These are phyloP conservation scores for Lodderomyces pseudojiufengensis DNA, from an alignment of 1,139 yeast genomes.

Conservation along the genomic window DNA sequence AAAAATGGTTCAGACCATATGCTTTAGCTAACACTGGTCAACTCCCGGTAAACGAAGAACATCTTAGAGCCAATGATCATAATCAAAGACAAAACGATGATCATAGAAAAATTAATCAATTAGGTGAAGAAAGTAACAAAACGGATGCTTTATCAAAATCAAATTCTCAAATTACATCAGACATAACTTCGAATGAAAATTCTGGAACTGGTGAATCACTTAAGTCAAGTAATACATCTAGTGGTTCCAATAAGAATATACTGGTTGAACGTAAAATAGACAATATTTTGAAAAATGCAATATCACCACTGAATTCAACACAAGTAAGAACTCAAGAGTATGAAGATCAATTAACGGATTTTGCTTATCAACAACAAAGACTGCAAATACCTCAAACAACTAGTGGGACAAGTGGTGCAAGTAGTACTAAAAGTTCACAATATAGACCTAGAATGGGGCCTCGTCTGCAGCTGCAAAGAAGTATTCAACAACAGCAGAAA, in stretches of 20 bases:
- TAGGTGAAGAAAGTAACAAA: too few species aligned
- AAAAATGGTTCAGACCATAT: slow-evolving; percentile 11
- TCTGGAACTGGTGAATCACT: too few species aligned
- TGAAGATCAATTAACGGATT: slow-evolving; percentile 4
- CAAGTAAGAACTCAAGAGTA: slow-evolving; percentile 6
- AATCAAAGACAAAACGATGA: too few species aligned
- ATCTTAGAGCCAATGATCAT: too few species aligned
- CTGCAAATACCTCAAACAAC: not conserved
- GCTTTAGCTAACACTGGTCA: not conserved
- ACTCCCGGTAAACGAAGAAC: too few species aligned
- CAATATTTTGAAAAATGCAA: slow-evolving; percentile 6
- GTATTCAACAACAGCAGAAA: not conserved
- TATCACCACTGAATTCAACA: slow-evolving; percentile 7
- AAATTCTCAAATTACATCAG: too few species aligned
- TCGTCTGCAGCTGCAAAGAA: not conserved
- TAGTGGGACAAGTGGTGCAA: not conserved
- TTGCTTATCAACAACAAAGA: slow-evolving; percentile 1
- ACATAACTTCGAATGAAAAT: too few species aligned
- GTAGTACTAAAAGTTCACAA: not conserved
- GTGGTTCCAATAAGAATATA: not conserved
- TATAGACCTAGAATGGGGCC: not conserved
- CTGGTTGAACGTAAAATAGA: slow-evolving; percentile 5
- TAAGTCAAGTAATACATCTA: not conserved
- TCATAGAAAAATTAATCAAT: too few species aligned
- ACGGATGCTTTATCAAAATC: too few species aligned